Percentiles rank a stretch among this genome's conserved stretches.
Conservation (phyloP, 2,329 filamentous ascomycete species). For the Dactylellina cionopaga region DNA sequence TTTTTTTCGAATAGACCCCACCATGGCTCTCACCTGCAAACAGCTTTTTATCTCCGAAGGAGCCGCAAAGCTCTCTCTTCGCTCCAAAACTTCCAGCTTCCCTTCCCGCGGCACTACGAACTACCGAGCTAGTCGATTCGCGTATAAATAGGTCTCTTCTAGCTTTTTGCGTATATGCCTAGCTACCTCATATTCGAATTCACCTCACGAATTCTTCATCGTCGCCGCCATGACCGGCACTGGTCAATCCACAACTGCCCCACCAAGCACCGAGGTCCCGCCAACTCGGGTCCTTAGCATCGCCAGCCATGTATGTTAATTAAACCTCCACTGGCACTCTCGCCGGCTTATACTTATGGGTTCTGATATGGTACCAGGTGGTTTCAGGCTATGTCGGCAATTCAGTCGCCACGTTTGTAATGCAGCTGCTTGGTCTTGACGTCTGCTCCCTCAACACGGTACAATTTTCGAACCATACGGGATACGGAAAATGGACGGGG, state of each 20-base stretch:
- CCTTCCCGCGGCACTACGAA: neutral
- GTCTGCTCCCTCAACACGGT: slow-evolving; percentile 95
- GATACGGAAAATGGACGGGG: slow-evolving; percentile 87
- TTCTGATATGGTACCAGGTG: slow-evolving; percentile 58
- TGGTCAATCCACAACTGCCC: slow-evolving; percentile 9
- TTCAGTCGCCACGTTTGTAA: slow-evolving; percentile 92
- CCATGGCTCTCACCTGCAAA: slow-evolving; percentile 27
- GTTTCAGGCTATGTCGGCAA: slow-evolving; percentile 87
- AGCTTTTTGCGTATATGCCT: slow-evolving; percentile 13
- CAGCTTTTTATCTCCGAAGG: neutral
- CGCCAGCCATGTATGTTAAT: slow-evolving; percentile 42
- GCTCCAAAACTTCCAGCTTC: neutral
- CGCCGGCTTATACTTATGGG: neutral
- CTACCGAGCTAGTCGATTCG: neutral
- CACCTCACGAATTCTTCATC: neutral
- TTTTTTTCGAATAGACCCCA: slow-evolving; percentile 30
- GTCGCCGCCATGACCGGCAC: slow-evolving; percentile 33
- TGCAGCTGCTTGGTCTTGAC: slow-evolving; percentile 93
- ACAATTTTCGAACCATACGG: slow-evolving; percentile 97
- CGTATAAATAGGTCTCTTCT: neutral
- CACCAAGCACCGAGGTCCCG: slow-evolving; percentile 37
- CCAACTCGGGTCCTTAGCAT: slow-evolving; percentile 47
- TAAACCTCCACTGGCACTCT: neutral
- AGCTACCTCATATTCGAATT: neutral
- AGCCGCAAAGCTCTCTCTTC: neutral